Evolutionary conservation across 23 red algal genomes (phyloP), one percentile per base, ranked within the genome.

Genomic region (Rhodosorus marinus): DNA sequence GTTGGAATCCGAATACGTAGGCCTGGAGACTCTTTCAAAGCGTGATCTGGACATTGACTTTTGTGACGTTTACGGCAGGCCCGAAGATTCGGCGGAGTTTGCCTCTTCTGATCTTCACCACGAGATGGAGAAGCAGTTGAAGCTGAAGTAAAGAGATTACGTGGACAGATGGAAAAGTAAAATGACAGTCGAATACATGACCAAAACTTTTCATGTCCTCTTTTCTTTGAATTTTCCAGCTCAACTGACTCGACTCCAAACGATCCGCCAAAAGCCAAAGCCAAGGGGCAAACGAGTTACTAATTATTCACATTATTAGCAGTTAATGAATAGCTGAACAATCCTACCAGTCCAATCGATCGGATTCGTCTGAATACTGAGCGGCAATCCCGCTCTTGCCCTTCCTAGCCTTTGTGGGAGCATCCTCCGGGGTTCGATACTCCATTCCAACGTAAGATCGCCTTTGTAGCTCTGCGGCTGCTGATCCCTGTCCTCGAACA

Each of bases 11-110:
- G 35, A 62, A 1, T 50, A 64, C 35, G 52, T 64, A 41, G 70
- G 48, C 2, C 62, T 86, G n/a, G 81, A 86, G 23, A 56, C 59
- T 25, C 54, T 76, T 28, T 57, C 64, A 3, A 64, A 64, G 17
- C 62, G 60, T 14, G 81, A 86, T 43, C 55, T 61, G 40, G 61
- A 46, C 27, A 72, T 86, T 34, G 67, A 59, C 35, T 86, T 76
- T 70, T 70, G 70, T 31, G 81, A 86, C 53, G 62, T 75, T 17
- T 47, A 76, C 31, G 29, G 20, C 8, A 20, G 20, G 20, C 29
- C 32, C 22, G 29, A 20, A 17, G 59, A 47, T 7, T 6, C 22
- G 49, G 59, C 35, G 8, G 59, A 43, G n/a, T n/a, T n/a, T 20
- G 42, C 47, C 5, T 26, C 47, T 0, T 26, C 22, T 22, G 47